These are phyloP conservation scores for Penicillium fuscoglaucum DNA, from an alignment of 2,329 filamentous ascomycete genomes.

Conservation along the genomic window DNA sequence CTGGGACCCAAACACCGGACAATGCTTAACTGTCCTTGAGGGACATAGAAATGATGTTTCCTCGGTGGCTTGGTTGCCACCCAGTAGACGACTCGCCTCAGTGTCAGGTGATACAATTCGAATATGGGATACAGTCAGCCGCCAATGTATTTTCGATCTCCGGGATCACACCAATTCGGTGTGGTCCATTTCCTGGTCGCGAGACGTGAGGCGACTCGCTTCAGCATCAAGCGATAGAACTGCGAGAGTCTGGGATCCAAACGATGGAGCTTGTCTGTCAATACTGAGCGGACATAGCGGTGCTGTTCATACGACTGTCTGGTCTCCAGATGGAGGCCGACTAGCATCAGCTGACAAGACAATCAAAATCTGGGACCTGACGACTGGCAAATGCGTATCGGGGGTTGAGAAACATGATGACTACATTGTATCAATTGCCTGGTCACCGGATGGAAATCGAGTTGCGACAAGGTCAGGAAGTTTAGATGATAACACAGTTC, in stretches of 20 bases:
- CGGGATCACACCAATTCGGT: no score
- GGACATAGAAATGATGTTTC: background rate
- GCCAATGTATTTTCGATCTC: no score
- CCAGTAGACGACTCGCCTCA: no score
- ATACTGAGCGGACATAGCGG: no score
- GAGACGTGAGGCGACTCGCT: background rate
- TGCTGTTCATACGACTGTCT: no score
- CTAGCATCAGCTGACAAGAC: no score
- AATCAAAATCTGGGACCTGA: no score
- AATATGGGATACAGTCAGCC: no score
- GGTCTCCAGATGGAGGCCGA: no score
- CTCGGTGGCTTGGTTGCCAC: background rate
- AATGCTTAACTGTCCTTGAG: background rate
- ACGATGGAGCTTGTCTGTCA: background rate
- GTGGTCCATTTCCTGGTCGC: no score
- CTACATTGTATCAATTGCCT: background rate
- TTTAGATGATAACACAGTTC: background rate
- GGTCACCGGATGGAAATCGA: background rate
- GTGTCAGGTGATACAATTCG: no score
- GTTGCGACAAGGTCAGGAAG: background rate
- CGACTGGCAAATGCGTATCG: background rate
- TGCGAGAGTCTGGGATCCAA: background rate
- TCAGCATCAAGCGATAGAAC: background rate
- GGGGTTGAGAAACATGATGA: background rate
- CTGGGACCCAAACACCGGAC: background rate